Evolutionary conservation across 2,329 filamentous ascomycete genomes (phyloP).

Genomic region (Ustilaginoidea virens): DNA sequence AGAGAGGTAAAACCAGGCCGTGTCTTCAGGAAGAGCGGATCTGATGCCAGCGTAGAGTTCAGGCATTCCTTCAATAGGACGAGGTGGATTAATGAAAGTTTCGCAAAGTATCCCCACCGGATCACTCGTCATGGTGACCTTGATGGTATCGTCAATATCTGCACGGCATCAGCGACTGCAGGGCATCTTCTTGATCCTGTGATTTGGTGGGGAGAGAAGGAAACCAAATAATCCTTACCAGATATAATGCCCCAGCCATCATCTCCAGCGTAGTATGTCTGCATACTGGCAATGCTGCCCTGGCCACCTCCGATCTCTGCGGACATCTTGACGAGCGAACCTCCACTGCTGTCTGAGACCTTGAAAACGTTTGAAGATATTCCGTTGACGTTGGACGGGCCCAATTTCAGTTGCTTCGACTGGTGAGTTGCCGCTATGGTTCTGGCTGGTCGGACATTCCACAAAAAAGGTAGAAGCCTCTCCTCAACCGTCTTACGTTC

Average conservation of each 20-base stretch:
- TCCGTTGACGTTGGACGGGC: constrained; percentile 57
- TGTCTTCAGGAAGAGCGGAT: constrained; percentile 32
- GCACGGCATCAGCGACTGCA: too few species aligned
- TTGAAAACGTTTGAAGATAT: constrained; percentile 49
- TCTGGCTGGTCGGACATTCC: constrained; percentile 56
- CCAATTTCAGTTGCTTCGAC: constrained; percentile 35
- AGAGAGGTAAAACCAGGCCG: constrained; percentile 84
- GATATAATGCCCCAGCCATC: constrained; percentile 78
- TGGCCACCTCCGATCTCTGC: constrained; percentile 35
- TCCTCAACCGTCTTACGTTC: constrained; percentile 45
- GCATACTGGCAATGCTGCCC: constrained; percentile 43
- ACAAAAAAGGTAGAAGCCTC: constrained; percentile 63
- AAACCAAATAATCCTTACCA: too few species aligned
- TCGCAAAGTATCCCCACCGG: constrained; percentile 66
- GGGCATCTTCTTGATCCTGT: too few species aligned
- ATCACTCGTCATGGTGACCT: constrained; percentile 69
- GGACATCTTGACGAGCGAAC: constrained; percentile 27
- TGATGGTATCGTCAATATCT: constrained; percentile 95
- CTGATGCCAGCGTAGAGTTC: constrained; percentile 60
- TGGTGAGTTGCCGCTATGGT: constrained; percentile 49
- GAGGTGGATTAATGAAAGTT: constrained; percentile 66
- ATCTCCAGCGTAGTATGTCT: constrained; percentile 58
- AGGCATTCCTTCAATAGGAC: constrained; percentile 66
- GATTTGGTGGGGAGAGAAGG: too few species aligned
- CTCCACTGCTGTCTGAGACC: constrained; percentile 31